A percentile compares a stretch with the other conserved stretches of the same genome.
phyloP scores from a whole-genome alignment of 2,329 filamentous ascomycete species.

The Colletotrichum australisinense region DNA sequence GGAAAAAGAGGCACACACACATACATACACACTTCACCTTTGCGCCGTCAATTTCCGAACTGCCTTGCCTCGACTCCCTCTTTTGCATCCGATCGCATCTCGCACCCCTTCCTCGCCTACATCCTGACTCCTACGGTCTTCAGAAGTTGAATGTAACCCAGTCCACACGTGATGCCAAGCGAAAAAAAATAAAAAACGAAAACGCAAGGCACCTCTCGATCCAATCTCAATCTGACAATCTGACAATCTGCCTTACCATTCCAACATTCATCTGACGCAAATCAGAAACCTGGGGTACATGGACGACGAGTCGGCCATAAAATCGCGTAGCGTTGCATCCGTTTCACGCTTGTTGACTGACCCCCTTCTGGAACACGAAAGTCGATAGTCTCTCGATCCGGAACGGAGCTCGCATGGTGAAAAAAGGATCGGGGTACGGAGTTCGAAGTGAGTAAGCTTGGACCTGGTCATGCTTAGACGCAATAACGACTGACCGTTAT shows the following conservation, averaged over 20 bases:
- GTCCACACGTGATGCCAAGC: background rate
- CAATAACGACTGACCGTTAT: background rate
- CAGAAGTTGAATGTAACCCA: background rate
- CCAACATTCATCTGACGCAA: background rate
- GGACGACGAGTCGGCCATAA: background rate
- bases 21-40: too few relatives aligned
- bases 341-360: slow-evolving; percentile 23
- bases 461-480: background rate
- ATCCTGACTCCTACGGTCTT: background rate
- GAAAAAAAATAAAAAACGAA: background rate
- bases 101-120: too few relatives aligned
- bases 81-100: background rate
- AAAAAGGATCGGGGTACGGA: background rate
- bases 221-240: background rate
- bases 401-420: background rate
- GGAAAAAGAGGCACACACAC: background rate
- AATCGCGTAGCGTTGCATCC: slow-evolving; percentile 14
- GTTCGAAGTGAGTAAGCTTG: background rate
- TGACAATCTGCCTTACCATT: background rate
- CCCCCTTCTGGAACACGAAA: slow-evolving; percentile 17
- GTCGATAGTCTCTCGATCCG: background rate
- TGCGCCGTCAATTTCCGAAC: background rate
- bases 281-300: background rate
- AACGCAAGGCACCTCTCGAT: background rate
- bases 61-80: background rate